Conservation (phyloP, 2,329 filamentous ascomycete species). For the Furcasterigmium furcatum region DNA sequence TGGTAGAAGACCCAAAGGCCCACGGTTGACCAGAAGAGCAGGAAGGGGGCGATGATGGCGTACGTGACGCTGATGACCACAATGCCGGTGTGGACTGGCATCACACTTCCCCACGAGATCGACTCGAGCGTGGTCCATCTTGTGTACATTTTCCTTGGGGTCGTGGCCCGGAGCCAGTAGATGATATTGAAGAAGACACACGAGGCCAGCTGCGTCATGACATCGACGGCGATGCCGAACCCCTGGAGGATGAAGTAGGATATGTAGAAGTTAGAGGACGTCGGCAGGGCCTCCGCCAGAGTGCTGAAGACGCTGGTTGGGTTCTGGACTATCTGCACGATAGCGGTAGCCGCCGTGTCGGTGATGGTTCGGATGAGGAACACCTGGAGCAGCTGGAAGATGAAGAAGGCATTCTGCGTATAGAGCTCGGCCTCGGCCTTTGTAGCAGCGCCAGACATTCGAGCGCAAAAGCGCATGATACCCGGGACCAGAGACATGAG, state of each 20-base stretch:
- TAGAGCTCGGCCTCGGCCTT: neutral
- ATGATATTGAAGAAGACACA: slow-evolving; percentile 61
- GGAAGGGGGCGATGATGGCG: slow-evolving; percentile 69
- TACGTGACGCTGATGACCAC: slow-evolving; percentile 57
- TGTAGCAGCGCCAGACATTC: neutral
- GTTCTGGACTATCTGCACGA: slow-evolving; percentile 20
- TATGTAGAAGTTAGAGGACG: slow-evolving; percentile 73
- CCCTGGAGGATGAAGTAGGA: slow-evolving; percentile 77
- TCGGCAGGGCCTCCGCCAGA: slow-evolving; percentile 62
- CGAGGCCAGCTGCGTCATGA: slow-evolving; percentile 60
- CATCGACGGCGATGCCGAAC: slow-evolving; percentile 62
- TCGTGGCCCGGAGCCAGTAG: slow-evolving; percentile 60
- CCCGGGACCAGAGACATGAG: no score
- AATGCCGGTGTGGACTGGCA: slow-evolving; percentile 46
- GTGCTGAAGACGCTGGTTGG: slow-evolving; percentile 36
- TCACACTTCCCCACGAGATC: slow-evolving; percentile 67
- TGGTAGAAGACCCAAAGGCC: slow-evolving; percentile 70
- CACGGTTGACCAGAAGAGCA: slow-evolving; percentile 67
- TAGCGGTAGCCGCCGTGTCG: slow-evolving; percentile 20
- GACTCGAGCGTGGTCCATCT: slow-evolving; percentile 59
- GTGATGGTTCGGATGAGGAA: neutral
- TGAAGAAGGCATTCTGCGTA: neutral
- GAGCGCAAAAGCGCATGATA: no score
- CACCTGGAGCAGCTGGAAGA: neutral
- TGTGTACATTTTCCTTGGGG: slow-evolving; percentile 67